A percentile compares a stretch with the other conserved stretches of the same genome.
Conservation (phyloP, 1,284 basidiomycete species). For the Boletellus dicymbophilus region DNA sequence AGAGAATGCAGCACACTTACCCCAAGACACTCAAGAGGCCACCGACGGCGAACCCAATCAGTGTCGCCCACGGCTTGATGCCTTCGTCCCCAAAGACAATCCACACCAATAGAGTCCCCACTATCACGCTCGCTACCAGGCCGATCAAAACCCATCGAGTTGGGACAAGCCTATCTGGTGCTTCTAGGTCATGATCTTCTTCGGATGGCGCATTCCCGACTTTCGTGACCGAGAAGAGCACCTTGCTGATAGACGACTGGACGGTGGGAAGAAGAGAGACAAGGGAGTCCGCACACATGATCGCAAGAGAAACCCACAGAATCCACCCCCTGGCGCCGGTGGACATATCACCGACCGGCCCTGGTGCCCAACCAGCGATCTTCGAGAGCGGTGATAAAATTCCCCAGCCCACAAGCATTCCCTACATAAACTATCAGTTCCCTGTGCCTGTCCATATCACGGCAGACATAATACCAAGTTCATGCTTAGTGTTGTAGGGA, state of each 20-base stretch:
- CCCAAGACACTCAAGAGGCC: constrained; percentile 86
- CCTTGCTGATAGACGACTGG: constrained; percentile 50
- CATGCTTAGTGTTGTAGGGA: constrained; percentile 94
- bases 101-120: constrained; percentile 85
- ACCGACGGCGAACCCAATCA: constrained; percentile 84
- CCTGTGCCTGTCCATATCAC: neutral
- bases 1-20: constrained; percentile 44
- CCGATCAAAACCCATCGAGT: constrained; percentile 77
- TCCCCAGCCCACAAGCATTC: constrained; percentile 96
- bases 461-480: constrained; percentile 57
- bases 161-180: constrained; percentile 81
- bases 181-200: constrained; percentile 75
- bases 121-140: constrained; percentile 57
- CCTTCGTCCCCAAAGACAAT: constrained; percentile 86
- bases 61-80: constrained; percentile 93
- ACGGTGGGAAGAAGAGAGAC: constrained; percentile 81
- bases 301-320: constrained; percentile 91
- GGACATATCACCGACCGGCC: constrained; percentile 82
- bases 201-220: constrained; percentile 22
- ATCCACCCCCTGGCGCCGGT: constrained; percentile 91
- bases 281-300: constrained; percentile 92
- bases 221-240: constrained; percentile 32
- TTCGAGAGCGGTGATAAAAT: constrained; percentile 88
- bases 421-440: constrained; percentile 43
- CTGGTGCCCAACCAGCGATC: constrained; percentile 86